Evolutionary conservation across 306 rosid species (phyloP).

Genomic region (Rosa multiflora): DNA sequence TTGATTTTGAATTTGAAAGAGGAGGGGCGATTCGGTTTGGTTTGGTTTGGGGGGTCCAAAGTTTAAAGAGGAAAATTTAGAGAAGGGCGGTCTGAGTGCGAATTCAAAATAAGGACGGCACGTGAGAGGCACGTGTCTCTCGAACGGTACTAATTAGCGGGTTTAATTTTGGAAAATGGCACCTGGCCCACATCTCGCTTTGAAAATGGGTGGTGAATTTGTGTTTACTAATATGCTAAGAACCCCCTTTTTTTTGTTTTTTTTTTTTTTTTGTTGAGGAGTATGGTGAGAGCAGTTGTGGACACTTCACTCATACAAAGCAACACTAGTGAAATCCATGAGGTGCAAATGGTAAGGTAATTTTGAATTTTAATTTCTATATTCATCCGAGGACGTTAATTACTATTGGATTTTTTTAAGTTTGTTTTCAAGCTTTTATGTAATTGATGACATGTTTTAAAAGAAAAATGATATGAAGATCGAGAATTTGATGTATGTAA

Average conservation of each 20-base stretch:
- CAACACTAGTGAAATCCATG: neutral
- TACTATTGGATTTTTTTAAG: too few species aligned
- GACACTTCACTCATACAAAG: neutral
- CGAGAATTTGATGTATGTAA: too few species aligned
- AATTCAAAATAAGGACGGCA: slow-evolving; percentile 60
- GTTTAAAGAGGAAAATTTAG: neutral
- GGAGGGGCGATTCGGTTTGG: slow-evolving; percentile 26
- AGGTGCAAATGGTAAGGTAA: neutral
- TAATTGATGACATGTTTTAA: too few species aligned
- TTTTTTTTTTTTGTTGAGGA: too few species aligned
- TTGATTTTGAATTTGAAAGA: slow-evolving; percentile 43
- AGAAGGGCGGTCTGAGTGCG: slow-evolving; percentile 53
- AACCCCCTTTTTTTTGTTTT: too few species aligned
- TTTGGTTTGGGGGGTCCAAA: neutral
- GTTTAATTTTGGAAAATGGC: slow-evolving; percentile 22
- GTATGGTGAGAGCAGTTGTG: too few species aligned
- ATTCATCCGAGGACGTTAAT: neutral
- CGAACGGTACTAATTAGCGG: slow-evolving; percentile 44
- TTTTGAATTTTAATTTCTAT: neutral
- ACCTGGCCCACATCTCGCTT: slow-evolving; percentile 14
- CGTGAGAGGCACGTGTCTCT: slow-evolving; percentile 46
- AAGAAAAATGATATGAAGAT: too few species aligned
- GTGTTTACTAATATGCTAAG: neutral
- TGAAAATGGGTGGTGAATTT: slow-evolving; percentile 5
- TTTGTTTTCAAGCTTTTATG: too few species aligned